Evolutionary conservation across 352 stramenopile species (phyloP).

Genomic region (Phytophthora cajani): DNA sequence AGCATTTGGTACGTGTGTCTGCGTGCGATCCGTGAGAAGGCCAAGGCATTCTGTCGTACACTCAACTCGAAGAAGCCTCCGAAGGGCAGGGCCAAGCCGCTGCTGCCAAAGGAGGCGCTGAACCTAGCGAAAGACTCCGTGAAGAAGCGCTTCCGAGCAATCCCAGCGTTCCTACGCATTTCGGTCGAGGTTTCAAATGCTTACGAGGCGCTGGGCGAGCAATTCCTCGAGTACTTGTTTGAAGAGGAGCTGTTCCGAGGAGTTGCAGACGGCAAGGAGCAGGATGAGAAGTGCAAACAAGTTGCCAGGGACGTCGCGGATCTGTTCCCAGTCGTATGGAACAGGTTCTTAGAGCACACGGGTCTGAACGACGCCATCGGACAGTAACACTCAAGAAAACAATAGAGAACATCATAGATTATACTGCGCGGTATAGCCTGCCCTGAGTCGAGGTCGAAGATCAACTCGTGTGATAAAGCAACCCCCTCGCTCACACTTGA

Average conservation of each 20-base stretch:
- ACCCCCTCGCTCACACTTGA: conserved; percentile 10
- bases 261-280: conserved; percentile 18
- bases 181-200: conserved; percentile 40
- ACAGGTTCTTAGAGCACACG: conserved; percentile 63
- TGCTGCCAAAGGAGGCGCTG: conserved; percentile 28
- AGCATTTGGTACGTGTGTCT: conserved; percentile 88
- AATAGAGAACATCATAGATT: conserved; percentile 40
- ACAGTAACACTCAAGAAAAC: conserved; percentile 13
- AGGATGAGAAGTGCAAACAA: conserved; percentile 44
- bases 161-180: conserved; percentile 62
- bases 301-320: conserved; percentile 50
- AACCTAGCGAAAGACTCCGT: conserved; percentile 40
- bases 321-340: conserved; percentile 80
- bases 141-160: conserved; percentile 61
- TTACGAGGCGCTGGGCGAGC: conserved; percentile 60
- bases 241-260: conserved; percentile 43
- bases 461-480: conserved; percentile 8
- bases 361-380: conserved; percentile 50
- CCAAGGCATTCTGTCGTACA: conserved; percentile 64
- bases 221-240: conserved; percentile 71
- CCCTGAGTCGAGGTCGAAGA: conserved; percentile 13
- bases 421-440: conserved; percentile 10
- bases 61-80: conserved; percentile 39
- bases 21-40: conserved; percentile 87
- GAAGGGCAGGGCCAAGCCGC: conserved; percentile 22